A percentile compares a stretch with the other conserved stretches of the same genome.
Conservation (phyloP, 2,329 filamentous ascomycete genomes). For the Epichloe hybrida region DNA sequence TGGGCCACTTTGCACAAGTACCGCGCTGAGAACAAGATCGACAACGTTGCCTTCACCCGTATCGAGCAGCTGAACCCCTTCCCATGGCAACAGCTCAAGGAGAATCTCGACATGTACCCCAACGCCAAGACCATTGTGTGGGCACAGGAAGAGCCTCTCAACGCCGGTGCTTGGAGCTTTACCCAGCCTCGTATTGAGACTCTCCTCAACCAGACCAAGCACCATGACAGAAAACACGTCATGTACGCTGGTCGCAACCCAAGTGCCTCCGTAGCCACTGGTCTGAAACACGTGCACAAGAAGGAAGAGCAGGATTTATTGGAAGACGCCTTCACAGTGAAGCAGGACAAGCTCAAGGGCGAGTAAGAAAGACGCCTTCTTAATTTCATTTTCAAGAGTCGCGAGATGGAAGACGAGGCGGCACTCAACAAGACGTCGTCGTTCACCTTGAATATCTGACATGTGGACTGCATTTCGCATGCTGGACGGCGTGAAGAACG, state of each 20-base stretch:
- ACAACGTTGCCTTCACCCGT: constrained; percentile 85
- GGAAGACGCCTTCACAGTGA: constrained; percentile 48
- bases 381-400: background rate
- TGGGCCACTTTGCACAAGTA: constrained; percentile 84
- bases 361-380: constrained; percentile 27
- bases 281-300: constrained; percentile 72
- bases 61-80: constrained; percentile 98
- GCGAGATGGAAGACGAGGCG: background rate
- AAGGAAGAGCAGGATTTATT: constrained; percentile 88
- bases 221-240: constrained; percentile 89
- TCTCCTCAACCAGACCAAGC: constrained; percentile 77
- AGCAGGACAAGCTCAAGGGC: constrained; percentile 57
- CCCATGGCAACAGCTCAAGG: constrained; percentile 92
- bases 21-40: constrained; percentile 72
- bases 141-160: constrained; percentile 94
- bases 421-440: too few species aligned
- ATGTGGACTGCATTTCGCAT: background rate
- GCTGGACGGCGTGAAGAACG: background rate
- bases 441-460: background rate
- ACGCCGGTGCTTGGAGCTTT: constrained; percentile 93
- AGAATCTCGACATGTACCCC: constrained; percentile 92
- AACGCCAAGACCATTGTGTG: constrained; percentile 97
- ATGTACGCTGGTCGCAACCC: constrained; percentile 94
- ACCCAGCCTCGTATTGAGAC: constrained; percentile 97
- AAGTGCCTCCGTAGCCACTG: constrained; percentile 86